phyloP scores from a whole-genome alignment of 495 filamentous ascomycete species.

The Xylaria intraflava region DNA sequence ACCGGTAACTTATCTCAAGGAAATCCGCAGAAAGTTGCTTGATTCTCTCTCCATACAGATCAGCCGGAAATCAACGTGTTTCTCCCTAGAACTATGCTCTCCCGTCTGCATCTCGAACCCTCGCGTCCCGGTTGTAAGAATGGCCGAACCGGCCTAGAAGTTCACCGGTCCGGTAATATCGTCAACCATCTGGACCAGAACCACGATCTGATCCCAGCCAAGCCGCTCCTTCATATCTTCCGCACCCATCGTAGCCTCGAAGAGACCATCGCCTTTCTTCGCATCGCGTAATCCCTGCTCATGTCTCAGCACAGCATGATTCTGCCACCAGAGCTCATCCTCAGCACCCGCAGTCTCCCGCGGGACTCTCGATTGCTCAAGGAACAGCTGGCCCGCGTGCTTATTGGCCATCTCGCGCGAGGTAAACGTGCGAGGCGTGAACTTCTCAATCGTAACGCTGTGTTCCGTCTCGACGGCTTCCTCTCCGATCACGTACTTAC shows the following conservation, averaged over 20 bases:
- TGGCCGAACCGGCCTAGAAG: constrained; percentile 2
- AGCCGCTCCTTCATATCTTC: background rate
- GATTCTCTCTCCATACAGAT: too few species aligned
- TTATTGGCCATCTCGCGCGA: constrained; percentile 3
- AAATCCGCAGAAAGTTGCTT: too few species aligned
- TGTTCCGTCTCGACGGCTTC: background rate
- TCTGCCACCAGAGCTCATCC: constrained; percentile 3
- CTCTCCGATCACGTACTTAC: background rate
- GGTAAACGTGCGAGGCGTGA: background rate
- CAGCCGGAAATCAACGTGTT: too few species aligned
- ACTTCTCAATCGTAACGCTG: background rate
- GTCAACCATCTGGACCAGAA: constrained; percentile 1
- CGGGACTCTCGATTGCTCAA: background rate
- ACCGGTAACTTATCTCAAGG: too few species aligned
- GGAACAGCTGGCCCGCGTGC: constrained; percentile 3
- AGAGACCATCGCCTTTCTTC: background rate
- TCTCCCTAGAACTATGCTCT: too few species aligned
- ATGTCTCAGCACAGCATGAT: background rate
- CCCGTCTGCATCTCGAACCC: too few species aligned
- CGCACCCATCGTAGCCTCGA: background rate
- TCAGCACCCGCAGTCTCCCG: background rate
- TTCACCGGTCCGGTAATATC: constrained; percentile 8
- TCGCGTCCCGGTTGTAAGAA: too few species aligned
- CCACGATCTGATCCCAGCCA: constrained; percentile 1
- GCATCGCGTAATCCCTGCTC: background rate